Percentiles rank a stretch among this genome's conserved stretches.
Conservation (phyloP, 148 eudicot species). For the Rhododendron vialii region DNA sequence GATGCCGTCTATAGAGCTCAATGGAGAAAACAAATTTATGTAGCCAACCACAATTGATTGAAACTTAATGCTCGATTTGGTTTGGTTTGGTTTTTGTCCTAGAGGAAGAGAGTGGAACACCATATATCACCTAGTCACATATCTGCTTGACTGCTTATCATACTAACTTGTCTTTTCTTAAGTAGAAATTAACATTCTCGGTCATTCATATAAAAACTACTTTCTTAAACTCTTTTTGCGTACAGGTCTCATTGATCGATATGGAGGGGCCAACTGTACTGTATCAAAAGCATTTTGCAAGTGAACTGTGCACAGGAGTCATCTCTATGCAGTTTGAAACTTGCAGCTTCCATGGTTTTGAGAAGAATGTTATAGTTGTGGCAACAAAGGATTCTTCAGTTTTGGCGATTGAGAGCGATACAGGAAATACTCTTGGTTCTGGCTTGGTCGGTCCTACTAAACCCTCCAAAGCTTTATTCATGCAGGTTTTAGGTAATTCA, state of each 20-base stretch:
- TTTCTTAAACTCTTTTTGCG: neutral
- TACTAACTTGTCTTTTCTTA: neutral
- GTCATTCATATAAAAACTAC: neutral
- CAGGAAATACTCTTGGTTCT: slow-evolving; percentile 62
- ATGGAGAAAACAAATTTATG: neutral
- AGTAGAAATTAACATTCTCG: neutral
- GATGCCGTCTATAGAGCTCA: neutral
- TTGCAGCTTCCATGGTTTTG: slow-evolving; percentile 70
- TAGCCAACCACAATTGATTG: neutral
- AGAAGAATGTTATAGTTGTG: slow-evolving; percentile 63
- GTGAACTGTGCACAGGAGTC: slow-evolving; percentile 62
- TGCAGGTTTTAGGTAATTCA: slow-evolving; percentile 68
- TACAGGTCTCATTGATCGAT: slow-evolving; percentile 74
- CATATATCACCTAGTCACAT: neutral
- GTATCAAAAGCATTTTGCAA: slow-evolving; percentile 63
- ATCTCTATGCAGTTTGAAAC: slow-evolving; percentile 70
- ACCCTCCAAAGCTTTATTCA: slow-evolving; percentile 73
- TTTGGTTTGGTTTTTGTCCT: neutral
- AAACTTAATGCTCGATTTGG: neutral
- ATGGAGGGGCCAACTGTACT: slow-evolving; percentile 51
- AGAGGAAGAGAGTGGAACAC: neutral
- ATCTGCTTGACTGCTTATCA: neutral
- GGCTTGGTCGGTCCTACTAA: slow-evolving; percentile 67
- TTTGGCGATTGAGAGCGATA: slow-evolving; percentile 65
- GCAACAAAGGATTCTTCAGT: slow-evolving; percentile 85